These are phyloP conservation scores for Xylaria acuta DNA, from an alignment of 495 filamentous ascomycete species.

Conservation along the genomic window DNA sequence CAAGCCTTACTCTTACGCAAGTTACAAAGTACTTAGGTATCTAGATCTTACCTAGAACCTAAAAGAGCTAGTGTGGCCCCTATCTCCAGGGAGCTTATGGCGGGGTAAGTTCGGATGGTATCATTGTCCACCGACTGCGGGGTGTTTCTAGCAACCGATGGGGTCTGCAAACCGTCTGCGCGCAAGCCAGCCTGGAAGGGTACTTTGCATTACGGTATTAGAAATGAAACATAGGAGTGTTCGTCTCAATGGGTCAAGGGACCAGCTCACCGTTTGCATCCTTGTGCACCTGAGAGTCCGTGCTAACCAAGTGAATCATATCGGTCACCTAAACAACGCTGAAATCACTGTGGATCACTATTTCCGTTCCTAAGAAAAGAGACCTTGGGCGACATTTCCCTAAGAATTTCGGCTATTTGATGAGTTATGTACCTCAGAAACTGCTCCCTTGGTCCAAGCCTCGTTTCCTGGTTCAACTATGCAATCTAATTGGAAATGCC, in stretches of 20 bases:
- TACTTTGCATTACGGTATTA: neutral
- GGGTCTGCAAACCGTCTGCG: neutral
- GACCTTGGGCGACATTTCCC: neutral
- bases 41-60: neutral
- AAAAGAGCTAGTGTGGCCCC: constrained; percentile 5
- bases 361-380: neutral
- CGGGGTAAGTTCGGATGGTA: constrained; percentile 20
- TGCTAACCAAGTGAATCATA: neutral
- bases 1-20: neutral
- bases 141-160: neutral
- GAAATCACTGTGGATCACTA: neutral
- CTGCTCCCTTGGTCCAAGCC: constrained; percentile 19
- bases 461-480: constrained; percentile 10
- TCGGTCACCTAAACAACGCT: neutral
- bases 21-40: neutral
- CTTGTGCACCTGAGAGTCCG: neutral
- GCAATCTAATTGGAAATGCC: constrained; percentile 71
- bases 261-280: neutral
- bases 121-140: constrained; percentile 15
- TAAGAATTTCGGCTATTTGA: constrained; percentile 19
- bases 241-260: neutral
- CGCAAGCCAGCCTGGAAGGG: neutral
- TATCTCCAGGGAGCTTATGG: neutral
- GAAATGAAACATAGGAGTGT: neutral
- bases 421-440: constrained; percentile 26